Base-by-base conservation (phyloP, 2,329 filamentous ascomycete species). In the Chrysosporium keratinophilum region DNA sequence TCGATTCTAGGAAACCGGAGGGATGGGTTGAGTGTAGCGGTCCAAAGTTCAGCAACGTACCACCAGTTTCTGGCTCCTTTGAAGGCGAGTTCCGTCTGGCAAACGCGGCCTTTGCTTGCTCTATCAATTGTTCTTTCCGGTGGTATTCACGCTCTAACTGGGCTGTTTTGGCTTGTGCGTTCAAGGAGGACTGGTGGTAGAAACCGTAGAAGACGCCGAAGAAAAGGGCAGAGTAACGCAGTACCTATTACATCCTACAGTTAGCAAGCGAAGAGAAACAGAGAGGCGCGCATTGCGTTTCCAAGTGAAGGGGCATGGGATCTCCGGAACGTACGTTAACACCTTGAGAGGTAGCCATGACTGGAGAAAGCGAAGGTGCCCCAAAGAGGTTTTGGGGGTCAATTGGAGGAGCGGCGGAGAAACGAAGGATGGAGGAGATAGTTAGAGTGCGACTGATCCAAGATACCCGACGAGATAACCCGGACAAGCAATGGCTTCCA, bases 171-270 rank as follows among this genome's bases (percentile, higher is more conserved):
- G 89, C 82, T 65, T 80, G 73, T 54, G 86, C 73, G 63, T 76
- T 84, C 72, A 98, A 85, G 59, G 82, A 80, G 68, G 85, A 79
- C 78, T 98, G 93, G 78, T 95, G 91, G 74, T 84, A 87, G 78
- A 95, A 83, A 72, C 93, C 93, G 78, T 98, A 98, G 76, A 95
- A 84, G 70, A 97, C 77, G 71, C 93, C 93, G 67, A 88, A 78
- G 68, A 84, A 87, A 63, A 98, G 87, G 70, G 90, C 90, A 69
- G 89, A 91, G 81, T 91, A 98, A 76, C 93, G 90, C 73, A 97
- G 82, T 73, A 98, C 91, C 93, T 98, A 73, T 50, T 64, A 41
- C 11, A 53, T 42, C 56, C 59, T 69, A 65, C 19, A 15, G 20
- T 46, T 31, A 46, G 42, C 41, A 46, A 34, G 11, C 12, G 19